phyloP scores from a whole-genome alignment of 2,329 filamentous ascomycete genomes.

The Pseudogymnoascus sp. region DNA sequence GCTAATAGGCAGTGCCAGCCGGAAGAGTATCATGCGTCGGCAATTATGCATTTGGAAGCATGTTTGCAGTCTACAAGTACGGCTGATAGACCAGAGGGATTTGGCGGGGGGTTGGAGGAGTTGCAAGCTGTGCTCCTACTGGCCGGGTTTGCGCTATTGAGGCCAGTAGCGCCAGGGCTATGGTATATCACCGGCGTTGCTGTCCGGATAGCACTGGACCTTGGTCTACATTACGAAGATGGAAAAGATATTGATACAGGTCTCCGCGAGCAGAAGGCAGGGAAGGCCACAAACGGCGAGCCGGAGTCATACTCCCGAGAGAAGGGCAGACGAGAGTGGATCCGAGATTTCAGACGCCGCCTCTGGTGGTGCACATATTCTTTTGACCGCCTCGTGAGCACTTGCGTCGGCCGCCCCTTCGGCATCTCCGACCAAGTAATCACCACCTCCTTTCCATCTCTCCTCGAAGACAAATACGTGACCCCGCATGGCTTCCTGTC shows the following conservation, averaged over 20 bases:
- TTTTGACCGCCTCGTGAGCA: constrained; percentile 87
- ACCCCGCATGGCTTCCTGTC: constrained; percentile 66
- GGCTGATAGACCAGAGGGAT: constrained; percentile 49
- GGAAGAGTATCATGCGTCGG: constrained; percentile 93
- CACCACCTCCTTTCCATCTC: constrained; percentile 86
- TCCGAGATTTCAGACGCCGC: constrained; percentile 74
- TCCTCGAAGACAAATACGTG: constrained; percentile 82
- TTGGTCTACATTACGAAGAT: constrained; percentile 89
- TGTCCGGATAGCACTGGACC: constrained; percentile 78
- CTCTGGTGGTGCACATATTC: constrained; percentile 98
- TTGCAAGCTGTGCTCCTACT: constrained; percentile 86
- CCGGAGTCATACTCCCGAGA: constrained; percentile 37
- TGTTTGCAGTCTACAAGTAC: constrained; percentile 60
- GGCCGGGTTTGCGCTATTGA: constrained; percentile 81
- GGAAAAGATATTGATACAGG: constrained; percentile 57
- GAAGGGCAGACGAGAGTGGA: constrained; percentile 67
- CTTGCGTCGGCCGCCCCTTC: constrained; percentile 86
- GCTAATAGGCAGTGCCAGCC: constrained; percentile 60
- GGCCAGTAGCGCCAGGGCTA: constrained; percentile 84
- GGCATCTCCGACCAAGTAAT: constrained; percentile 95
- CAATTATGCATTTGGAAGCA: constrained; percentile 82
- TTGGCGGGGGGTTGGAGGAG: constrained; percentile 85
- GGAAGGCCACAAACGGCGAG: constrained; percentile 30
- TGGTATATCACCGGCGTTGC: constrained; percentile 98
- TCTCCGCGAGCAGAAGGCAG: constrained; percentile 41